Base-by-base conservation (phyloP, 148 eudicot genomes). In the Nepenthes gracilis region DNA sequence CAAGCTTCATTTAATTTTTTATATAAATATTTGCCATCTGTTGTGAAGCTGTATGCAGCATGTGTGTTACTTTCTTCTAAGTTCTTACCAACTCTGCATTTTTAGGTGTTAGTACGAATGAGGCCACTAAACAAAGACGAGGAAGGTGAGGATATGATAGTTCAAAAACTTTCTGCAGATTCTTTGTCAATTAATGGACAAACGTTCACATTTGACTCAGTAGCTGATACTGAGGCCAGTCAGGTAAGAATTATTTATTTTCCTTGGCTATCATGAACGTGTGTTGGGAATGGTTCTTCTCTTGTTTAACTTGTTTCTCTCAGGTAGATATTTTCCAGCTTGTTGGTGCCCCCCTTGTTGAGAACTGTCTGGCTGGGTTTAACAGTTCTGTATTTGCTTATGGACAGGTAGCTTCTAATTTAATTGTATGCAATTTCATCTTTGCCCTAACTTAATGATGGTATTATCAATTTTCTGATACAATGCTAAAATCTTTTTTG, bases 371-470 rank as follows among this genome's bases (percentile, higher is more conserved):
- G 68, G 80, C 97, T 58, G 99, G 99, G 38, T 89, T 89, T 67
- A 94, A 89, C 61, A 94, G 99, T 66, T 89, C 99, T 13, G 96
- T 94, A 49, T 94, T 93, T 78, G 99, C 97, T 35, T 94, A 94
- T 64, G 99, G 99, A 67, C 99, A 89, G 97, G 99, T 94, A 81
- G 23, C 8, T 65, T 53, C 56, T 35, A 7, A 4, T 49, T 11
- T 32, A 33, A 50, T 47, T 37, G 1, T 63, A n/a, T 55, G 12
- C 60, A 38, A 54, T 9, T 37, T 45, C 33, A 4, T 12, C 2
- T 23, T 10, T 43, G 36, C 45, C 14, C 11, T 32, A 38, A 55
- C 13, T 43, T 9, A 6, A 13, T 37, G 4, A 5, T 13, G 11
- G 6, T 59, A 14, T 23, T 43, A 36, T 59, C 33, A 45, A 36